phyloP scores from a whole-genome alignment of 1,139 yeast species.

The Kluyveromyces sp. region DNA sequence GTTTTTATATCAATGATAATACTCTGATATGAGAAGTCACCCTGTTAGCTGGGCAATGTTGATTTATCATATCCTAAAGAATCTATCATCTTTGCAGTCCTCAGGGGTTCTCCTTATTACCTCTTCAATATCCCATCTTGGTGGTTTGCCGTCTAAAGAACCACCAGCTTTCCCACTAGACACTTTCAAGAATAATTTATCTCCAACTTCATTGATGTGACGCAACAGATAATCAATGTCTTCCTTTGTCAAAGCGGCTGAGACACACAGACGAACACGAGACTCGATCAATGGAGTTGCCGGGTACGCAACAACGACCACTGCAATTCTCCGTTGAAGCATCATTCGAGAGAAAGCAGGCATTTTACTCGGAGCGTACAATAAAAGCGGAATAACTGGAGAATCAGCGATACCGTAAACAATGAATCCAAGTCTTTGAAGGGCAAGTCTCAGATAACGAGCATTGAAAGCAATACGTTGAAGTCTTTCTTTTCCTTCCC shows the following conservation, averaged over 20 bases:
- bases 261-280: constrained; percentile 87
- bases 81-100: constrained; percentile 50
- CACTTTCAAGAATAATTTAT: constrained; percentile 63
- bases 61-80: constrained; percentile 29
- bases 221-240: constrained; percentile 79
- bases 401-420: constrained; percentile 95
- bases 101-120: constrained; percentile 66
- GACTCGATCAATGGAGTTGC: constrained; percentile 91
- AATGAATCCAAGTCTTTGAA: constrained; percentile 86
- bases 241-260: constrained; percentile 86
- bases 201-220: constrained; percentile 76
- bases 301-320: constrained; percentile 95
- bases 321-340: constrained; percentile 75
- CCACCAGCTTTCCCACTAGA: constrained; percentile 74
- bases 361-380: constrained; percentile 90
- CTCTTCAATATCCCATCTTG: constrained; percentile 73
- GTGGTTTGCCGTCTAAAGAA: constrained; percentile 48
- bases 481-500: constrained; percentile 87
- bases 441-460: constrained; percentile 82
- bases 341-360: constrained; percentile 83
- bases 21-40: no score
- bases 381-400: constrained; percentile 85
- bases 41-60: no score
- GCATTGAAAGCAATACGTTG: constrained; percentile 94
- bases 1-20: no score